These are phyloP conservation scores for Fagopyrum tataricum DNA, from an alignment of 148 eudicot species.

Conservation along the genomic window DNA sequence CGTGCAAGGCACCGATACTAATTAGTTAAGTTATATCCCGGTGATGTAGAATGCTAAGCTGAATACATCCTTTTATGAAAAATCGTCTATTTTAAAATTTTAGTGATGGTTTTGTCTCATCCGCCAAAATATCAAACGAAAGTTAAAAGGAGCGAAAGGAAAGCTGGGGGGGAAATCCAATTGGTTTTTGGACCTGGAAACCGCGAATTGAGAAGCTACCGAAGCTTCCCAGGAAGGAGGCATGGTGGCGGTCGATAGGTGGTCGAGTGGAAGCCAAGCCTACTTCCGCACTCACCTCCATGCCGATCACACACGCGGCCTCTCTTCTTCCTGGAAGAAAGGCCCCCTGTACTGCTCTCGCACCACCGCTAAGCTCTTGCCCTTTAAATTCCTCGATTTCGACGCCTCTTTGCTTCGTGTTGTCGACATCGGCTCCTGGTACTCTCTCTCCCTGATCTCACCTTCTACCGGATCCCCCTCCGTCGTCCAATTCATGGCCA, in stretches of 20 bases:
- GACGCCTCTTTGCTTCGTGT: constrained; percentile 44
- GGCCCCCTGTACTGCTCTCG: constrained; percentile 75
- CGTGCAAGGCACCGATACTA: too few relatives aligned
- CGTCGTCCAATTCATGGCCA: constrained; percentile 34
- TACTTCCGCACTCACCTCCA: constrained; percentile 84
- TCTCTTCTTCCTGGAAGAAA: constrained; percentile 50
- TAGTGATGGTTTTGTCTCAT: too few relatives aligned
- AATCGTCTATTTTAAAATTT: too few relatives aligned
- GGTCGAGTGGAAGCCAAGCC: constrained; percentile 55
- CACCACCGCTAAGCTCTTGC: constrained; percentile 56
- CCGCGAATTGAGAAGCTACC: background rate
- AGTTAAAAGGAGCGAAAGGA: too few relatives aligned
- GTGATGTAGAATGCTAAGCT: too few relatives aligned
- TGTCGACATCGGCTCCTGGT: constrained; percentile 46
- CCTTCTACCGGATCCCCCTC: constrained; percentile 30
- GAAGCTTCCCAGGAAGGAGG: constrained; percentile 43
- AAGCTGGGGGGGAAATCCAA: too few relatives aligned
- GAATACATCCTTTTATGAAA: too few relatives aligned
- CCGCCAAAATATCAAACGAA: too few relatives aligned
- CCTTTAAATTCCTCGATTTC: constrained; percentile 60
- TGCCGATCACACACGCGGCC: constrained; percentile 65
- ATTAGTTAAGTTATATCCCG: too few relatives aligned
- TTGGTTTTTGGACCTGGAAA: too few relatives aligned
- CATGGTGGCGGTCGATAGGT: constrained; percentile 74
- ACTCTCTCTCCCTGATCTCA: constrained; percentile 39